Evolutionary conservation across 345 rosid genomes (phyloP), one percentile per base, ranked within the genome.

Genomic region (Linum lewisii): DNA sequence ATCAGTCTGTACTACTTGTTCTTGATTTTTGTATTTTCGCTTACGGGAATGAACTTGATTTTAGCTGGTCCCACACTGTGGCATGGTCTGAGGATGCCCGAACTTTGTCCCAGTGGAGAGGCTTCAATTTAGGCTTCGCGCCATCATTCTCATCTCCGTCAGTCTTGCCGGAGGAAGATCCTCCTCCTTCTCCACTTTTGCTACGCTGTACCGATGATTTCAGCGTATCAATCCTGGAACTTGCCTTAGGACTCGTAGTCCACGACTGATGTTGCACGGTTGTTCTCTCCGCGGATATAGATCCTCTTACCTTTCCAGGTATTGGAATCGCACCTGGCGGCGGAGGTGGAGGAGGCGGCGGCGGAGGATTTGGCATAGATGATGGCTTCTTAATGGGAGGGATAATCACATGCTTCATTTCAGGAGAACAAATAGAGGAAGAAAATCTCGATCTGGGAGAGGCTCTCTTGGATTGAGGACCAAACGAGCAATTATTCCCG

Each of bases 41-140:
- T 75, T 71, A 93, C 99, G 84, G 99, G 75, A 93, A 93, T 24
- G 99, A 93, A 74, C 97, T 86, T 44, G 97, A 86, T 70, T 82
- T 86, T 42, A 92, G 82, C 76, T 88, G 97, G 79, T 92, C 99
- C 99, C 99, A 92, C 67, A 92, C 99, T 10, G 99, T 92, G 70
- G 95, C 99, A 73, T 96, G 75, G 65, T 86, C 95, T 11, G 99
- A 92, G 69, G 93, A 83, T 18, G 99, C 99, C 38, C 91, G 76
- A 36, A 93, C 99, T 81, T 93, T 93, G 82, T 93, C 99, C 98
- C 99, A 93, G 56, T 93, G 99, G 51, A 93, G 78, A 44, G 99
- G 87, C 74, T 88, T 93, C 69, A 93, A 65, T 76, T 81, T 88
- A 58, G 97, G 97, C 59, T 70, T 84, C 18, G 77, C 78, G 67